Base-by-base conservation (phyloP, 352 stramenopile species). In the Aphanomyces stellatus region DNA sequence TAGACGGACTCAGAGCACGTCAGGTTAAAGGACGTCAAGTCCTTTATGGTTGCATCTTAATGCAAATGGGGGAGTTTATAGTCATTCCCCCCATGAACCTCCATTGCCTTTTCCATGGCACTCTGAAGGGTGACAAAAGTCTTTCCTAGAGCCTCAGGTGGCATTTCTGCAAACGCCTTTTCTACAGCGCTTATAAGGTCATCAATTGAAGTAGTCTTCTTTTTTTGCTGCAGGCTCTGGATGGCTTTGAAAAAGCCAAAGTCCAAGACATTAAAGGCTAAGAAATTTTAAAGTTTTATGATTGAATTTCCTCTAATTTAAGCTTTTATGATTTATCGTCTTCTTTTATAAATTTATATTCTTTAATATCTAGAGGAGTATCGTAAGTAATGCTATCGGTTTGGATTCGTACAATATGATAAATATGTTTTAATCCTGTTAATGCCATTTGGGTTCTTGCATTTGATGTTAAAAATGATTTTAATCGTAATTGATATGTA, bases 281-380 rank as follows among this genome's bases (percentile, higher is more conserved):
- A 17, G 17, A 8, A 17, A 43, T 43, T 43, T 17, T 8, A 56
- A 56, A 56, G 19, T 34, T 19, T 56, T 17, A 56, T 15, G 15
- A 56, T 17, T 34, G 24, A 17, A 56, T 56, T 56, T 17, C 48
- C 48, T 56, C 19, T 56, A 19, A 56, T 19, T 56, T 56, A 8
- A 34, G 8, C 8, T 34, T 56, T 56, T 19, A 8, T 19, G 8
- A 19, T 56, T 56, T 56, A 56, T 56, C 48, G 8, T 56, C 48
- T 56, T 56, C 48, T 56, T 56, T 56, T 17, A 56, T 34, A 56
- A 56, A 56, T 19, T 56, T 56, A 34, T 56, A 56, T 8, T 56
- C 48, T 17, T 56, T 34, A 34, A 56, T 56, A 17, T 34, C 48
- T 17, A 56, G 8, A 19, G 24, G 8, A 17, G 8, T 56, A 56